Conservation (phyloP, 1,284 basidiomycete genomes). For the Blastosporella zonata region DNA sequence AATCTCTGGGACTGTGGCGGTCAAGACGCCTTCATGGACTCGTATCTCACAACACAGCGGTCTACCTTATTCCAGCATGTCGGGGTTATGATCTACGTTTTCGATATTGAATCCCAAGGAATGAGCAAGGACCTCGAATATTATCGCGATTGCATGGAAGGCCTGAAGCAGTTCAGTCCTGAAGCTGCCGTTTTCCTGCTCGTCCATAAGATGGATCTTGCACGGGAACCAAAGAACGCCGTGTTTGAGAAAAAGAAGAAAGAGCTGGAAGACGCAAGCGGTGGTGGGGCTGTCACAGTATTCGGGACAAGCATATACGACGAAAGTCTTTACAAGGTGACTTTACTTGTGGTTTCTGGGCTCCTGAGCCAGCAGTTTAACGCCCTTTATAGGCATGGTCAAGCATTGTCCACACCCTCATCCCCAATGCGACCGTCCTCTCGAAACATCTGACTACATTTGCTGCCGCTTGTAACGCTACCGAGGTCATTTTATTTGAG, state of each 20-base stretch:
- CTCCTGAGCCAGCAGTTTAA: slow-evolving; percentile 8
- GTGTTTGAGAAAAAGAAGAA: slow-evolving; percentile 68
- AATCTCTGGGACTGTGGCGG: slow-evolving; percentile 99
- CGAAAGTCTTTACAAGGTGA: slow-evolving; percentile 92
- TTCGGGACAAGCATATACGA: slow-evolving; percentile 99
- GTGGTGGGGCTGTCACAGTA: slow-evolving; percentile 54
- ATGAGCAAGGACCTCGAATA: slow-evolving; percentile 80
- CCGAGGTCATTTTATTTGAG: slow-evolving; percentile 96
- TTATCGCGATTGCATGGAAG: slow-evolving; percentile 83
- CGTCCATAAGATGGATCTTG: slow-evolving; percentile 96
- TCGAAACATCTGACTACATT: slow-evolving; percentile 84
- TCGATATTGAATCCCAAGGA: slow-evolving; percentile 83
- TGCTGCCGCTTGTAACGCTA: slow-evolving; percentile 82
- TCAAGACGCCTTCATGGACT: slow-evolving; percentile 97
- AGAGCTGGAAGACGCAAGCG: slow-evolving; percentile 68
- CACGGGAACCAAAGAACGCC: slow-evolving; percentile 55
- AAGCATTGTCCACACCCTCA: slow-evolving; percentile 92
- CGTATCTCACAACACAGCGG: slow-evolving; percentile 88
- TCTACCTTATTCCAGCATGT: slow-evolving; percentile 94
- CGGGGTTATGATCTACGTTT: slow-evolving; percentile 97
- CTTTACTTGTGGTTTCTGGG: slow-evolving; percentile 21
- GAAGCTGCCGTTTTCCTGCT: slow-evolving; percentile 88
- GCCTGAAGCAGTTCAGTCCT: slow-evolving; percentile 72
- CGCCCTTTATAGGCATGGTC: slow-evolving; percentile 85
- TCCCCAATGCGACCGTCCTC: slow-evolving; percentile 91